Base-by-base conservation (phyloP, 306 rosid species). In the Chamaecrista fasciculata region DNA sequence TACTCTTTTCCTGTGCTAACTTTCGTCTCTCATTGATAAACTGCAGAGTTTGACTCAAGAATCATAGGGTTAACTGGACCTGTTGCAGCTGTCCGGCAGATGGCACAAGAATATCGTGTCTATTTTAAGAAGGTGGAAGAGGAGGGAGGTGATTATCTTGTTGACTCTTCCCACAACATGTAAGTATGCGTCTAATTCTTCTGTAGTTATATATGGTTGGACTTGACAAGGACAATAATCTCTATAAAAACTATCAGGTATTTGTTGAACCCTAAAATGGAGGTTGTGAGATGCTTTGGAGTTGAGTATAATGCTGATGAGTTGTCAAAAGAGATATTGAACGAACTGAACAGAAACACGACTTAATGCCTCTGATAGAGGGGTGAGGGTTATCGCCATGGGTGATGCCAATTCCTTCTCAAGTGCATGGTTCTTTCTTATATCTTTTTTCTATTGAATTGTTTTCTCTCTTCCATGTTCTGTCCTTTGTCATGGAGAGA, bases 41-140 rank as follows among this genome's bases (percentile, higher is more conserved):
- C 70, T 77, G 73, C 86, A 93, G 98, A 93, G 80, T 90, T 93
- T 43, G 92, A 90, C 56, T 69, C 91, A 24, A 87, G 88, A 76
- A 85, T 90, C 47, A 44, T 83, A 56, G 98, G 98, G 52, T 77
- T 93, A 71, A 85, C 96, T 19, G 98, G 98, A 63, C 70, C 89
- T 16, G 86, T 73, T 66, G 62, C 85, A 49, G 98, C 98, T 70
- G 29, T 86, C 69, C 81, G 96, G 87, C 93, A 90, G 84, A 83
- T 93, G 87, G 94, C 98, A 16, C 98, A 90, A 77, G 93, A 90
- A 70, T 90, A 84, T 62, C 93, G 96, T 4, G 87, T 86, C 65
- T 90, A 69, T 74, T 93, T 86, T 62, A 90, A 75, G 76, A 85
- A 83, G 86, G 76, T 93, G 19, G 96, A 90, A 76, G 98, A 93